phyloP scores from a whole-genome alignment of 2,329 filamentous ascomycete genomes.

The Verticillium tricorpus region DNA sequence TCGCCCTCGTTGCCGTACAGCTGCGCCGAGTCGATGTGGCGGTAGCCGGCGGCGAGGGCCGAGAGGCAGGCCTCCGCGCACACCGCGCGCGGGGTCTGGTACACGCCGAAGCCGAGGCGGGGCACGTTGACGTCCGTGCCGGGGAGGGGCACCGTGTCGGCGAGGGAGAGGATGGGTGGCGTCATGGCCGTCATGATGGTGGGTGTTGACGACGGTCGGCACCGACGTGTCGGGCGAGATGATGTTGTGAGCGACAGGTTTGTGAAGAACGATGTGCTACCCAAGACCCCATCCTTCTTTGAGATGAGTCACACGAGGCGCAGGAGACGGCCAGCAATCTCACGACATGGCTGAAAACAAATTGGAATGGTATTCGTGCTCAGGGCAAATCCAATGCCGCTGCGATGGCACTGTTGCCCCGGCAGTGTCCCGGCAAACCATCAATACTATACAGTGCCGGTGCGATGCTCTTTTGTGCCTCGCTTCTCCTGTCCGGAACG shows the following conservation, averaged over 20 bases:
- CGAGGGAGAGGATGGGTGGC: slow-evolving; percentile 3
- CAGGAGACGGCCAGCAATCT: neutral
- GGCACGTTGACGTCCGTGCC: slow-evolving; percentile 44
- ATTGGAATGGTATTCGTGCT: neutral
- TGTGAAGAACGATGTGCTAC: neutral
- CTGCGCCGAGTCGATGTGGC: slow-evolving; percentile 61
- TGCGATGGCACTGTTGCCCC: neutral
- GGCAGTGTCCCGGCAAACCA: neutral
- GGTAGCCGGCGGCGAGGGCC: slow-evolving; percentile 55
- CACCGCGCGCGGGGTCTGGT: slow-evolving; percentile 48
- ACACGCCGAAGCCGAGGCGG: slow-evolving; percentile 68
- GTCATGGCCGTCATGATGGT: neutral
- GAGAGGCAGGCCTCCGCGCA: slow-evolving; percentile 55
- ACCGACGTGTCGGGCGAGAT: no score
- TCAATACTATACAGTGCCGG: neutral
- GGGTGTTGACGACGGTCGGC: neutral
- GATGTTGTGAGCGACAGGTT: neutral
- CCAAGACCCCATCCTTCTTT: neutral
- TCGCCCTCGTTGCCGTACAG: slow-evolving; percentile 63
- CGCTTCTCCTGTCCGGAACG: neutral
- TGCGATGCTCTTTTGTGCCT: neutral
- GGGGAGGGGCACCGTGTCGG: slow-evolving; percentile 16
- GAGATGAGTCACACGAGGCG: neutral
- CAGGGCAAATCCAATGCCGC: neutral
- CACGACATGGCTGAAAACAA: neutral